Conservation (phyloP, 2,329 filamentous ascomycete species). For the Phialophora expanda region DNA sequence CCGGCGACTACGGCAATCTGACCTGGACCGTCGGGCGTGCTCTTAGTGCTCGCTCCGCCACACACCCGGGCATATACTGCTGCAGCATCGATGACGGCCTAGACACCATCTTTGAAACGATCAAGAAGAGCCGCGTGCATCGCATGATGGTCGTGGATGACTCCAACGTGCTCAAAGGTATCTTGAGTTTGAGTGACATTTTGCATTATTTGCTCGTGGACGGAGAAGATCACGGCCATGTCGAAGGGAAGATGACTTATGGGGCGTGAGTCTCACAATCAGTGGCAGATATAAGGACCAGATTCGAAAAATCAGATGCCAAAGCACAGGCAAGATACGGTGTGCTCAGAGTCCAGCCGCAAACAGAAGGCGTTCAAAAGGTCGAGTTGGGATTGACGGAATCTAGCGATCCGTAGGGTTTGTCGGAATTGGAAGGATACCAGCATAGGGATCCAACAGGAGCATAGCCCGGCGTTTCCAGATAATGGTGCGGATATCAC, state of each 20-base stretch:
- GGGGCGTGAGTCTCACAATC: slow-evolving; percentile 1
- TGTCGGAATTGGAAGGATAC: background rate
- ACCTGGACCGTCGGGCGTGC: slow-evolving; percentile 86
- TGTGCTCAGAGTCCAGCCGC: background rate
- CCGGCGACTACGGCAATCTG: slow-evolving; percentile 88
- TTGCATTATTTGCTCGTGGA: slow-evolving; percentile 89
- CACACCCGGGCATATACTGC: slow-evolving; percentile 96
- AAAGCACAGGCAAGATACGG: background rate
- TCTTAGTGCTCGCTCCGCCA: slow-evolving; percentile 52
- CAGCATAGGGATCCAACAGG: slow-evolving; percentile 1
- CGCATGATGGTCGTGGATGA: slow-evolving; percentile 92
- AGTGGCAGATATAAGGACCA: background rate
- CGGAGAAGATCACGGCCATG: slow-evolving; percentile 54
- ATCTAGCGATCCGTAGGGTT: background rate
- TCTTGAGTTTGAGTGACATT: slow-evolving; percentile 94
- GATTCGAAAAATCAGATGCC: background rate
- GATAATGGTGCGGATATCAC: background rate
- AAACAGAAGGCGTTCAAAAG: background rate
- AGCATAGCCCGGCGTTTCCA: background rate
- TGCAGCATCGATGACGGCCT: slow-evolving; percentile 90
- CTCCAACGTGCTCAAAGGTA: slow-evolving; percentile 79
- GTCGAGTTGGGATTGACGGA: background rate
- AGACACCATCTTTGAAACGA: slow-evolving; percentile 95
- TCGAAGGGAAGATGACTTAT: slow-evolving; percentile 4
- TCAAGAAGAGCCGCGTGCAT: slow-evolving; percentile 93